phyloP scores from a whole-genome alignment of 257 asterid species.

The Datura wrightii region DNA sequence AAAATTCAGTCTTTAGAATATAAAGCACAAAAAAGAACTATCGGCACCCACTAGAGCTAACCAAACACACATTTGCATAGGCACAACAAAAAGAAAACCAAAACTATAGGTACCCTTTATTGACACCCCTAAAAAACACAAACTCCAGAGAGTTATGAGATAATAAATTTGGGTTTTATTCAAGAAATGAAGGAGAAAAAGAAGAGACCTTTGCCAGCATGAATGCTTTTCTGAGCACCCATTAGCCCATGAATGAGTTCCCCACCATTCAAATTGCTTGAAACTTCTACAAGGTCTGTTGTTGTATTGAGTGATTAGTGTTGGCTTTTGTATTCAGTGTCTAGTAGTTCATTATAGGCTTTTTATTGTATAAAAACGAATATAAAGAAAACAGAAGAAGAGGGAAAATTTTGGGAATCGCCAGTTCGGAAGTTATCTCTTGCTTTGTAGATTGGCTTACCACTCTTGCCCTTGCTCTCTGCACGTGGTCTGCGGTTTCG shows the following conservation, averaged over 20 bases:
- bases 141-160: slow-evolving; percentile 2
- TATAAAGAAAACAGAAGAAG: background rate
- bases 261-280: slow-evolving; percentile 37
- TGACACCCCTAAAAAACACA: background rate
- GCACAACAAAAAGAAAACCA: background rate
- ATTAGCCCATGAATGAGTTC: slow-evolving; percentile 55
- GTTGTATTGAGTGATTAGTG: background rate
- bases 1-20: slow-evolving; percentile 11
- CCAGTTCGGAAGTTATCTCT: slow-evolving; percentile 36
- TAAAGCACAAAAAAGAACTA: slow-evolving; percentile 3
- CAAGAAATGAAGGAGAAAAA: background rate
- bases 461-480: background rate
- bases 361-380: background rate
- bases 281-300: slow-evolving; percentile 11
- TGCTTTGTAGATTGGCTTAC: slow-evolving; percentile 34
- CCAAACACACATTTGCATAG: background rate
- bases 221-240: slow-evolving; percentile 98
- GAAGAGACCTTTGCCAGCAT: slow-evolving; percentile 76
- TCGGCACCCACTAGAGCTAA: background rate
- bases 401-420: slow-evolving; percentile 8
- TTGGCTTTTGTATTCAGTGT: background rate
- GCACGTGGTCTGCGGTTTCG: background rate
- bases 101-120: background rate
- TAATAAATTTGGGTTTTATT: background rate
- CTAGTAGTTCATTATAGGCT: background rate